phyloP scores from a whole-genome alignment of 805 yeast genomes.

The Barnettozyma siamensis region DNA sequence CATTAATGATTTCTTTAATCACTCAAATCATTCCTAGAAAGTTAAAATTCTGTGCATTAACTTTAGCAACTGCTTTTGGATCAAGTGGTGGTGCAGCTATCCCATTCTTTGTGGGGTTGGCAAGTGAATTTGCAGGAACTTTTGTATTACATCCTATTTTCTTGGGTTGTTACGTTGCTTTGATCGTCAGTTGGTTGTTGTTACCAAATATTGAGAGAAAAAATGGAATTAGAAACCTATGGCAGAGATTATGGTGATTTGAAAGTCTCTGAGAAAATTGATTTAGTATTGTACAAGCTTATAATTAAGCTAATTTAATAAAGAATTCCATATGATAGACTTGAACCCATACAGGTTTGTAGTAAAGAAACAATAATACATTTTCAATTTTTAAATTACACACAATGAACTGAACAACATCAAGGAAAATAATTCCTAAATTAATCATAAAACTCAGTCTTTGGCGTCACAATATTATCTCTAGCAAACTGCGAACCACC shows the following conservation, averaged over 20 bases:
- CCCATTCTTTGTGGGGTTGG: constrained; percentile 47
- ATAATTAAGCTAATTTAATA: no score
- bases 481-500: constrained; percentile 87
- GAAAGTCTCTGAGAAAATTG: no score
- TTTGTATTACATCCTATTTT: constrained; percentile 46
- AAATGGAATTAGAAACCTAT: constrained; percentile 16
- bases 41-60: constrained; percentile 43
- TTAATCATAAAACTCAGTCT: constrained; percentile 59
- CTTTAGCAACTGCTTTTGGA: constrained; percentile 50
- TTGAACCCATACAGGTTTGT: no score
- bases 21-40: constrained; percentile 43
- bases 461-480: constrained; percentile 65
- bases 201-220: constrained; percentile 39
- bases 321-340: no score
- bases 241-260: constrained; percentile 23
- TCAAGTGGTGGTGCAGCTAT: constrained; percentile 53
- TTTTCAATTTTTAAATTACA: background rate
- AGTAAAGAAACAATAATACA: no score
- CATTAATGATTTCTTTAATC: constrained; percentile 39
- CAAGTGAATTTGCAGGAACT: constrained; percentile 40
- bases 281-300: no score
- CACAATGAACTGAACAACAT: background rate
- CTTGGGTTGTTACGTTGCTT: constrained; percentile 30
- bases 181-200: constrained; percentile 34
- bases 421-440: no score